These are phyloP conservation scores for Chalara sp. DNA, from an alignment of 2,329 filamentous ascomycete genomes.

Conservation along the genomic window DNA sequence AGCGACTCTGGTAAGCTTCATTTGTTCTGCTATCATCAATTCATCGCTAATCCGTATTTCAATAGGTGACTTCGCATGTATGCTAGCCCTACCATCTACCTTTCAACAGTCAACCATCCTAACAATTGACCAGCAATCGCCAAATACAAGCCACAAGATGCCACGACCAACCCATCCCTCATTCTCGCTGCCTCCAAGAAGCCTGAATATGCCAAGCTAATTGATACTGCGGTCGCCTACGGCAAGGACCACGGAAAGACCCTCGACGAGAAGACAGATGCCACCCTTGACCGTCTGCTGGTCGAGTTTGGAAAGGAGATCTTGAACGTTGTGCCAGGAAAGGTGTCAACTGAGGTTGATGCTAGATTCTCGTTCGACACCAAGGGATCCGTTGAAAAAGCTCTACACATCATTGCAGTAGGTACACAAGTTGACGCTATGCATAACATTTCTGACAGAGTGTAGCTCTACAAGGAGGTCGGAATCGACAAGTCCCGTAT, in stretches of 20 bases:
- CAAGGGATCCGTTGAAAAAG: conserved; percentile 88
- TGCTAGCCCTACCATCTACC: conserved; percentile 32
- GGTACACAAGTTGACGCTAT: conserved; percentile 27
- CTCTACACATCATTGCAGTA: conserved; percentile 93
- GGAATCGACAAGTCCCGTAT: conserved; percentile 91
- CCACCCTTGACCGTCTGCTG: conserved; percentile 84
- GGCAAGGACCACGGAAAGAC: conserved; percentile 69
- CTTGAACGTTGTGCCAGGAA: conserved; percentile 91
- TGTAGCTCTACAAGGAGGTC: conserved; percentile 87
- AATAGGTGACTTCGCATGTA: conserved; percentile 70
- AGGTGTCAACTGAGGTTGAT: conserved; percentile 98
- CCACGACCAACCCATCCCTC: conserved; percentile 98
- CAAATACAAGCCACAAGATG: conserved; percentile 99
- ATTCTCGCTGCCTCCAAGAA: conserved; percentile 99
- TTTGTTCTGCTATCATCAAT: conserved; percentile 3
- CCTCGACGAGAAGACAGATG: conserved; percentile 78
- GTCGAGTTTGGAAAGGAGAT: conserved; percentile 99
- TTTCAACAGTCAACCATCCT: conserved; percentile 8
- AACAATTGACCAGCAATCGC: conserved; percentile 62
- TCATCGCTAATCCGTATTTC: conserved; percentile 14
- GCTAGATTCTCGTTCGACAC: conserved; percentile 94
- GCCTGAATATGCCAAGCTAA: conserved; percentile 87
- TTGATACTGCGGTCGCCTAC: conserved; percentile 77
- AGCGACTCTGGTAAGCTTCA: conserved; percentile 78
- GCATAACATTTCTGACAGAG: neutral